A percentile compares a stretch with the other conserved stretches of the same genome.
Evolutionary conservation across 495 filamentous ascomycete species (phyloP).

Genomic region (Annulohypoxylon nitens): DNA sequence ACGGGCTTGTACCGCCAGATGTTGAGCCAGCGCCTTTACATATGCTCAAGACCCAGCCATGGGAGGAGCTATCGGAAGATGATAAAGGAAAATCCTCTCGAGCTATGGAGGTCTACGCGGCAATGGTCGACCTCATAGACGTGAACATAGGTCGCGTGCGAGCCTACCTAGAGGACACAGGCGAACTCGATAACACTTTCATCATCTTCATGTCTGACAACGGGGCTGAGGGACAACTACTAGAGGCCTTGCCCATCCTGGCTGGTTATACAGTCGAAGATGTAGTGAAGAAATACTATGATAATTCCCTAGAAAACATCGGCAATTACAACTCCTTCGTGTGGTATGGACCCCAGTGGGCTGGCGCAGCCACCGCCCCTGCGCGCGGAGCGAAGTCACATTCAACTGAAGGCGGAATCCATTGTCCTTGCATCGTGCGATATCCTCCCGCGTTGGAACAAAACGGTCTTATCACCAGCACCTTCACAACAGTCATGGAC

Average conservation of each 20-base stretch:
- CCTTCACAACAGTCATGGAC: conserved; percentile 75
- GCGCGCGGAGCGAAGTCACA: conserved; percentile 72
- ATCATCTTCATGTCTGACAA: conserved; percentile 75
- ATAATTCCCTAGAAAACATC: conserved; percentile 72
- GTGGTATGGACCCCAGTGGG: conserved; percentile 76
- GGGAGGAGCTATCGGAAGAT: conserved; percentile 64
- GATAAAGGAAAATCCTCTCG: conserved; percentile 66
- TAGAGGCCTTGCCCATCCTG: conserved; percentile 69
- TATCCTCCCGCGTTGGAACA: conserved; percentile 53
- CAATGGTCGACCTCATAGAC: conserved; percentile 74
- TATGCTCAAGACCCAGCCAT: conserved; percentile 65
- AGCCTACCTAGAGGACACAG: conserved; percentile 66
- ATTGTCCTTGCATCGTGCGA: conserved; percentile 69
- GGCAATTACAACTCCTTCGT: conserved; percentile 72
- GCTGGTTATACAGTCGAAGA: conserved; percentile 61
- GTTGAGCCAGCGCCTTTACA: conserved; percentile 67
- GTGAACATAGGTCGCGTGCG: conserved; percentile 71
- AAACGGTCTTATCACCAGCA: conserved; percentile 62
- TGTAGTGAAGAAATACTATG: conserved; percentile 71
- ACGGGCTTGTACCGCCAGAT: conserved; percentile 64
- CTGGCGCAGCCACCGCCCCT: conserved; percentile 73
- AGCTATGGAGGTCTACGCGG: conserved; percentile 72
- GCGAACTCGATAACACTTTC: conserved; percentile 74
- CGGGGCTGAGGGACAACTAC: conserved; percentile 72
- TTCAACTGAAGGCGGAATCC: conserved; percentile 72